Conservation (phyloP, 106 monocot genomes). For the Dendrobium chrysotoxum region DNA sequence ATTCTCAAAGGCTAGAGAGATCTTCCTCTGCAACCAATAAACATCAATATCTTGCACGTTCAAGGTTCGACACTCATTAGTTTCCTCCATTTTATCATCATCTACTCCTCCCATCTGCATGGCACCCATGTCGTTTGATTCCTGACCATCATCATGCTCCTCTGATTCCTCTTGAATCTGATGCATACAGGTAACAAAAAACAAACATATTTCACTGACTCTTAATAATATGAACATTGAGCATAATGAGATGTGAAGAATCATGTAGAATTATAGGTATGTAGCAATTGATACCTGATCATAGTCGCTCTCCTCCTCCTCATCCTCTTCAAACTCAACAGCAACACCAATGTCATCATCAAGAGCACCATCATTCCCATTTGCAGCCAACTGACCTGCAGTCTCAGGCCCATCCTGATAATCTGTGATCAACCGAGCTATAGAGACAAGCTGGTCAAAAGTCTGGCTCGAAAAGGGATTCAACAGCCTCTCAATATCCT, state of each 20-base stretch:
- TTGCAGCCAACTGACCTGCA: slow-evolving; percentile 16
- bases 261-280: background rate
- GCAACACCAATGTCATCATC: slow-evolving; percentile 95
- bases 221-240: slow-evolving; percentile 1
- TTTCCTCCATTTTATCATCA: slow-evolving; percentile 86
- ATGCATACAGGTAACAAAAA: background rate
- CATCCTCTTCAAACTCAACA: slow-evolving; percentile 95
- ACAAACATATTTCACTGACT: background rate
- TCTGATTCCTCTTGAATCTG: slow-evolving; percentile 92
- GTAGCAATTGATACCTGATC: slow-evolving; percentile 61
- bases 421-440: slow-evolving; percentile 80
- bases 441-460: slow-evolving; percentile 82
- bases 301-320: slow-evolving; percentile 89
- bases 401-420: slow-evolving; percentile 71
- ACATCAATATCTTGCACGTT: slow-evolving; percentile 99
- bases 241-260: background rate
- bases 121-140: slow-evolving; percentile 39
- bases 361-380: slow-evolving; percentile 49
- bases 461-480: slow-evolving; percentile 61
- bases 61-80: slow-evolving; percentile 54
- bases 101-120: slow-evolving; percentile 99
- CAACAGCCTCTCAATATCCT: slow-evolving; percentile 87
- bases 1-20: slow-evolving; percentile 83
- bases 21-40: slow-evolving; percentile 98
- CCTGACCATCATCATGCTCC: slow-evolving; percentile 60